Conservation (phyloP, 495 filamentous ascomycete species). For the Stereocaulon alpinum region DNA sequence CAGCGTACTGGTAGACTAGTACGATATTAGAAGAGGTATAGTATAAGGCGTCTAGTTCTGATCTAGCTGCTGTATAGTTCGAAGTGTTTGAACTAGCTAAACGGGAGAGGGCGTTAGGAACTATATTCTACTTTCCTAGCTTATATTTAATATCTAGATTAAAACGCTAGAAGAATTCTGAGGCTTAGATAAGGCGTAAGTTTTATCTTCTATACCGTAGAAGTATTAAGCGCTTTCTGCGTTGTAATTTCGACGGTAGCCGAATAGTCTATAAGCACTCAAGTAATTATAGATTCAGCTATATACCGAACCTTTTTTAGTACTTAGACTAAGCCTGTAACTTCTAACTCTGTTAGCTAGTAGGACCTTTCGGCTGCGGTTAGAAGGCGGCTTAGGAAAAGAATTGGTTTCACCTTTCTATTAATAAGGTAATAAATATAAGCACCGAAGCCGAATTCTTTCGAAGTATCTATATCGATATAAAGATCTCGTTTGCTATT, state of each 20-base stretch:
- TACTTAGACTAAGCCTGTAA: not conserved
- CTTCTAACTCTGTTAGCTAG: conserved; percentile 4
- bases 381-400: too few species aligned
- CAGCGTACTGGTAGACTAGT: too few species aligned
- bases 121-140: not conserved
- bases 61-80: not conserved
- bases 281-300: not conserved
- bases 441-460: too few species aligned
- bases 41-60: not conserved
- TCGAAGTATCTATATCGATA: conserved; percentile 1
- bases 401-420: too few species aligned
- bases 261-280: conserved; percentile 9
- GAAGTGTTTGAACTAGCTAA: not conserved
- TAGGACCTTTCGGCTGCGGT: not conserved
- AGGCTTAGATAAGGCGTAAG: not conserved
- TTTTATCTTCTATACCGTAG: not conserved
- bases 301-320: conserved; percentile 10
- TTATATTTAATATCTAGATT: not conserved
- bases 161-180: not conserved
- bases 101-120: not conserved
- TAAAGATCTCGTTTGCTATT: too few species aligned
- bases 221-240: not conserved
- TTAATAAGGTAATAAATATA: too few species aligned
- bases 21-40: too few species aligned
- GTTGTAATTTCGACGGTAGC: not conserved